Evolutionary conservation across 352 stramenopile genomes (phyloP).

Genomic region (Pythium sp.): DNA sequence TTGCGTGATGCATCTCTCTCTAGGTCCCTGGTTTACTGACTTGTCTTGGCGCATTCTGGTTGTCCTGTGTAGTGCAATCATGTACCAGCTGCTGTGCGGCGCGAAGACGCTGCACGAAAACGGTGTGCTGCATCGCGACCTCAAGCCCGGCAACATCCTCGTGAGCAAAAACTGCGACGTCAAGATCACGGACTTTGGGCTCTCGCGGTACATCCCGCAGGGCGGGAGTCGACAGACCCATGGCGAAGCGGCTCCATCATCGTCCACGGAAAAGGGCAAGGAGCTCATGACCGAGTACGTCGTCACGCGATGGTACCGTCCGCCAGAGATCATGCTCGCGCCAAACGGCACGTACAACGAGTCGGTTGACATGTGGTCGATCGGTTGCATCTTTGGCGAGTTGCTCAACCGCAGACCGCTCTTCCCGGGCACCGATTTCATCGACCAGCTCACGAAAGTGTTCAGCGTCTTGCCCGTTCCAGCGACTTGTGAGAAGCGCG

Average conservation of each 20-base stretch:
- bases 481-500: slow-evolving; percentile 55
- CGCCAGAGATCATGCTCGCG: slow-evolving; percentile 84
- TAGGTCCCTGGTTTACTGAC: slow-evolving; percentile 11
- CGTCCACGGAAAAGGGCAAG: slow-evolving; percentile 45
- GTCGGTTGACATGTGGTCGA: slow-evolving; percentile 85
- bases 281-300: slow-evolving; percentile 88
- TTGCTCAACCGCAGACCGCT: slow-evolving; percentile 76
- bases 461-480: slow-evolving; percentile 74
- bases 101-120: slow-evolving; percentile 91
- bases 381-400: slow-evolving; percentile 94
- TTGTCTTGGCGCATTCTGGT: slow-evolving; percentile 22
- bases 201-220: slow-evolving; percentile 70
- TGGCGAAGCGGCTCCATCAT: slow-evolving; percentile 9
- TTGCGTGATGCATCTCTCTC: background rate
- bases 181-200: slow-evolving; percentile 84
- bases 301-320: slow-evolving; percentile 90
- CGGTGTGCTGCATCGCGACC: slow-evolving; percentile 79
- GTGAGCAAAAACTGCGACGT: slow-evolving; percentile 84
- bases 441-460: slow-evolving; percentile 77
- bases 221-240: slow-evolving; percentile 16
- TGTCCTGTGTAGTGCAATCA: slow-evolving; percentile 75
- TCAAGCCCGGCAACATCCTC: slow-evolving; percentile 86
- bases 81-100: slow-evolving; percentile 91
- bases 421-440: slow-evolving; percentile 75
- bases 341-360: slow-evolving; percentile 75